Evolutionary conservation across 208 protist species (phyloP), one percentile per base, ranked within the genome.

Genomic region (Ichthyophonus hoferi): DNA sequence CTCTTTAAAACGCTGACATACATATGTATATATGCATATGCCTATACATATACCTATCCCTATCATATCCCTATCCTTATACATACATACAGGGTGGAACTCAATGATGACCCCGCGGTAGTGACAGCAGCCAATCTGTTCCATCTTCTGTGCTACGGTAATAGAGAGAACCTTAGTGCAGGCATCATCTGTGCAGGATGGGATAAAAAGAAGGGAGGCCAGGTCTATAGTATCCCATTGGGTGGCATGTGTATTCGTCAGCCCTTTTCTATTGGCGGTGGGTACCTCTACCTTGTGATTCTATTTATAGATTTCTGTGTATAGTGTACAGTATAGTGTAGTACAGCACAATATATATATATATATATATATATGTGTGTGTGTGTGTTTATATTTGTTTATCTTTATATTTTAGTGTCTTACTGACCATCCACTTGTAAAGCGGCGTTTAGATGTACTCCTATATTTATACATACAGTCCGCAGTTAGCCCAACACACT

Each of bases 101-200:
- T 90, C 12, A 92, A 84, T 3, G 89, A 93, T 37, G 41, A 87
- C n/a, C 93, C 94, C 14, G 37, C 76, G 39, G 94, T 96, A 0
- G 14, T 91, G 24, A 91, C 86, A 0, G 94, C 95, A 0, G 94
- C 95, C 1, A 88, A 87, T 76, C 35, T 95, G 14, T 87, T 94
- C 41, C 37, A 84, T 24, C 41, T 77, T 39, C 35, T 95, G 7
- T 93, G 90, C 88, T 96, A 96, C 90, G 1, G 85, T 35, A 94
- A 96, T 86, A 94, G 94, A 42, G 85, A 95, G 31, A 43, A 87
- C 31, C 87, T 96, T 24, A 89, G 81, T 40, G 93, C 93, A 3
- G 92, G 92, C 58, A 94, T 95, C 35, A 94, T 96, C 88, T 81
- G 89, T 83, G 95, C 93, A 2, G 95, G 95, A 40, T 94, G 91